Base-by-base conservation (phyloP, 2,329 filamentous ascomycete species). In the Epichloe baconii region DNA sequence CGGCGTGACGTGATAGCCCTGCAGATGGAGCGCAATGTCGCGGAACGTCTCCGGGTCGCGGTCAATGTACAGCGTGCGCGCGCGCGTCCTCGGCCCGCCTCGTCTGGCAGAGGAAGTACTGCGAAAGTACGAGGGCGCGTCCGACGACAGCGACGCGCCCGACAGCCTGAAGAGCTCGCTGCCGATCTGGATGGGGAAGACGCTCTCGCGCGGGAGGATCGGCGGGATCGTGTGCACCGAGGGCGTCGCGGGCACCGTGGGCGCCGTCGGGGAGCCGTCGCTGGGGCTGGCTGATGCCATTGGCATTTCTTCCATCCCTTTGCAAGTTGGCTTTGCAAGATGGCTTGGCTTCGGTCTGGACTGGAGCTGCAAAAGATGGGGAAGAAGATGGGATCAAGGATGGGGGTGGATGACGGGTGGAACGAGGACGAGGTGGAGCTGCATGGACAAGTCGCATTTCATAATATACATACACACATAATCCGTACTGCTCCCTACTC, bases 101-200 rank as follows among this genome's bases (percentile, higher is more conserved):
- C 41, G 21, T 69, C 69, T 96, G 90, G 60, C 87, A 86, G 58
- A 83, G 77, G 67, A 97, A 97, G 71, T 93, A 96, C 59, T 88
- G 85, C 19, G 91, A 95, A 97, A 96, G 68, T 96, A 96, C 47
- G 90, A 96, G 53, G 91, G 91, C 62, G 89, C 91, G 68, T 88
- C 84, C 41, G 82, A 87, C 15, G 82, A 86, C 46, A 87, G 71
- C 2, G 83, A 86, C 19, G 83, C 83, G 31, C 84, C 84, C 2
- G 83, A 87, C 48, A 87, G 73, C 64, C 85, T 82, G 61, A 87
- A 87, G 48, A 87, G 69, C 66, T 85, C 79, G 15, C 79, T 78
- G 17, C 84, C 83, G 58, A 87, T 85, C 66, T 87, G 84, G 54
- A 87, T 83, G 2, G 83, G 83, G 55, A 87, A 88, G 17, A 87